Conservation (phyloP, 2,329 filamentous ascomycete genomes). For the Penicillium brevicompactum region DNA sequence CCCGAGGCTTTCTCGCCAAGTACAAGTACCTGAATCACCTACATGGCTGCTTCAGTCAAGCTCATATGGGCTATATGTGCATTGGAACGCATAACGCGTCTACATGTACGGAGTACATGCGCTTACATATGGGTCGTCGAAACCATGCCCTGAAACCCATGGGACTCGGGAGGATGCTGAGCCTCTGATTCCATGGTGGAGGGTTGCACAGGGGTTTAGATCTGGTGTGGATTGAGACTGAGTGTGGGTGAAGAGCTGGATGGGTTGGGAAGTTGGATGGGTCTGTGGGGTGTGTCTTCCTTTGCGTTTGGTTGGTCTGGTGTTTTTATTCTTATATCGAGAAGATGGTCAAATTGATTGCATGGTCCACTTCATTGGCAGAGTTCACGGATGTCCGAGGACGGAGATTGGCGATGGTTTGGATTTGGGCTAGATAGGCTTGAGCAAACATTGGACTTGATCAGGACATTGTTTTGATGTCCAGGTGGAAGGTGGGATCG, state of each 20-base stretch:
- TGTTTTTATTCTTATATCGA: background rate
- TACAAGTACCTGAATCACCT: background rate
- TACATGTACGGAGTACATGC: background rate
- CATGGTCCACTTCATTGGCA: too few species aligned
- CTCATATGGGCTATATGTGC: background rate
- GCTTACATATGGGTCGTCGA: background rate
- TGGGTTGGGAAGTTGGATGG: background rate
- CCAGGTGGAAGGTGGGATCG: too few species aligned
- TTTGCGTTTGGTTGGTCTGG: background rate
- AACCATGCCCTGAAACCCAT: too few species aligned
- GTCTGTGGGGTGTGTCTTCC: slow-evolving; percentile 1
- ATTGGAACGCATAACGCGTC: background rate
- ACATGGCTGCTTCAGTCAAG: background rate
- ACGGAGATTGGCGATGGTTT: background rate
- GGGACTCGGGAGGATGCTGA: background rate
- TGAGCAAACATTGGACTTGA: background rate
- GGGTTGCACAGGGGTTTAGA: background rate
- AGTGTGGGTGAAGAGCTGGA: background rate
- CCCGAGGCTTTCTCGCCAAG: too few species aligned
- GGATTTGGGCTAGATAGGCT: background rate
- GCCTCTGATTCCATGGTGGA: background rate
- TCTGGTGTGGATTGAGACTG: background rate
- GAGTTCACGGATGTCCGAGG: too few species aligned
- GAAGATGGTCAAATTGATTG: too few species aligned
- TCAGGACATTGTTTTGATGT: background rate